Conservation (phyloP, 345 rosid species). For the Geranium rotundifolium region DNA sequence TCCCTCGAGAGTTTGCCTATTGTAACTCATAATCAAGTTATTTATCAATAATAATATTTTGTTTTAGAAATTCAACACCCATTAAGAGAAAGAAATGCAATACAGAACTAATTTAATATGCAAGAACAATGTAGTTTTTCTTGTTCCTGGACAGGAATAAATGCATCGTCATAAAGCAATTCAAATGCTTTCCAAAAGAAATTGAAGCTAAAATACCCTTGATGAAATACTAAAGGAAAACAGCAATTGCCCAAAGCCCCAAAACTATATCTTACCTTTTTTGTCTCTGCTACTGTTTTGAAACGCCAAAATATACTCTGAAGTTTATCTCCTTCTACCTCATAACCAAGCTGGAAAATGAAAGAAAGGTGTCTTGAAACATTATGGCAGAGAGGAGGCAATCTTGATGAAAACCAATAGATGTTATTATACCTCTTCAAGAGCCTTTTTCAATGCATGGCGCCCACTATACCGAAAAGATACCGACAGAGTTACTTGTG, state of each 20-base stretch:
- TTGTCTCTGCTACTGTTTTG: slow-evolving; percentile 80
- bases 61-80: too few relatives aligned
- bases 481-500: background rate
- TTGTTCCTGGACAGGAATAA: background rate
- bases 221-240: background rate
- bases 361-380: slow-evolving; percentile 8
- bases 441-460: slow-evolving; percentile 70
- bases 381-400: slow-evolving; percentile 1
- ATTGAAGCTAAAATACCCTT: background rate
- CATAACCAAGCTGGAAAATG: slow-evolving; percentile 69
- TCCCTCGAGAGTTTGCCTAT: too few relatives aligned
- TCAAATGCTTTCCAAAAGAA: background rate
- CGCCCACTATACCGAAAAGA: slow-evolving; percentile 57
- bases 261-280: slow-evolving; percentile 42
- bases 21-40: too few relatives aligned
- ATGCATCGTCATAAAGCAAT: too few relatives aligned
- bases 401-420: background rate
- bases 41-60: too few relatives aligned
- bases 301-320: slow-evolving; percentile 73
- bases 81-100: too few relatives aligned
- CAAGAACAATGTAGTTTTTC: too few relatives aligned
- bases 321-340: slow-evolving; percentile 61
- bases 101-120: too few relatives aligned
- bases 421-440: slow-evolving; percentile 45
- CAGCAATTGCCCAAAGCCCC: background rate